Conservation (phyloP, 1,139 yeast species). For the Zhuliangozyma parablackwelliae region DNA sequence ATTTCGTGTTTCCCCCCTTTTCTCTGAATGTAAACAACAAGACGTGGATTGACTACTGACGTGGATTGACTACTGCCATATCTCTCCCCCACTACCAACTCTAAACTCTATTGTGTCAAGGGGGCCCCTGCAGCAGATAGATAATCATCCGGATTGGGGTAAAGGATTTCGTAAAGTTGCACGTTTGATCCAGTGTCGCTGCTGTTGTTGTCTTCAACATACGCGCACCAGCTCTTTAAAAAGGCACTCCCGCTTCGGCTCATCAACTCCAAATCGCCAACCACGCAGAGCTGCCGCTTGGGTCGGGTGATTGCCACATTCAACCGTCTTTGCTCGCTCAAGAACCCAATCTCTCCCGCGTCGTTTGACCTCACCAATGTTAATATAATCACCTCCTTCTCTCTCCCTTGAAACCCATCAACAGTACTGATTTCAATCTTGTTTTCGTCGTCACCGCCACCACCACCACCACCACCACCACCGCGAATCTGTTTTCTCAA, state of each 20-base stretch:
- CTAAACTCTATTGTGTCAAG: neutral
- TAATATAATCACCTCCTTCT: slow-evolving; percentile 72
- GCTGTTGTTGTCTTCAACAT: slow-evolving; percentile 34
- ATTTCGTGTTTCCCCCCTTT: too few relatives aligned
- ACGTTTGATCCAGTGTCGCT: slow-evolving; percentile 5
- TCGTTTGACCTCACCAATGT: slow-evolving; percentile 44
- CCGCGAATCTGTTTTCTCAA: slow-evolving; percentile 36
- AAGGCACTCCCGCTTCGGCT: slow-evolving; percentile 40
- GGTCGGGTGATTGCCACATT: slow-evolving; percentile 94
- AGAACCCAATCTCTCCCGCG: slow-evolving; percentile 64
- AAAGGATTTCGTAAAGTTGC: slow-evolving; percentile 48
- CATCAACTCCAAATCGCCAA: slow-evolving; percentile 77
- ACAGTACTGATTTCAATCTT: slow-evolving; percentile 41
- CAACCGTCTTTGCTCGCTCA: slow-evolving; percentile 64
- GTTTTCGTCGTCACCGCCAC: slow-evolving; percentile 3
- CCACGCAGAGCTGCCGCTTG: slow-evolving; percentile 74
- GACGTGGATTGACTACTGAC: neutral
- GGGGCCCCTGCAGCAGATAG: too few relatives aligned
- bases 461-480: too few relatives aligned
- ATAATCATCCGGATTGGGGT: slow-evolving; percentile 46
- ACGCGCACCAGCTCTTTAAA: slow-evolving; percentile 62
- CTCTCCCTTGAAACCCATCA: slow-evolving; percentile 57
- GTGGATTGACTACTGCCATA: neutral
- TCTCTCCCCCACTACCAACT: neutral
- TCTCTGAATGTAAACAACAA: too few relatives aligned